A percentile compares a stretch with the other conserved stretches of the same genome.
Evolutionary conservation across 106 monocot species (phyloP).

Genomic region (Agapanthus africanus): DNA sequence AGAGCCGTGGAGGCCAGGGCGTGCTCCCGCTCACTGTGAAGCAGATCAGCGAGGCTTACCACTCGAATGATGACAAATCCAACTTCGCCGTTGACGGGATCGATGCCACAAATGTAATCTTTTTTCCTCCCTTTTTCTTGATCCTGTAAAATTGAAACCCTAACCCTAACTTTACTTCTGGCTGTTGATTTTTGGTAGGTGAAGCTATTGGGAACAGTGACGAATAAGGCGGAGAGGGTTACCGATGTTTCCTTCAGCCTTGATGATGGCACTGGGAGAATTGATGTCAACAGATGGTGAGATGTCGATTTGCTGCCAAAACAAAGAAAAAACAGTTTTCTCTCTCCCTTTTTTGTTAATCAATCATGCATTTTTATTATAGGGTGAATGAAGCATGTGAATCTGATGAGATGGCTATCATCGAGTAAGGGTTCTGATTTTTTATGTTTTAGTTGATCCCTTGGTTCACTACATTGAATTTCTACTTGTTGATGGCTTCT

Average conservation of each 20-base stretch:
- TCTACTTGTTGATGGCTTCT: not conserved
- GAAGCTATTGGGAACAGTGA: conserved; percentile 66
- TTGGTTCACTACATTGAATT: not conserved
- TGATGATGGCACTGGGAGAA: conserved; percentile 85
- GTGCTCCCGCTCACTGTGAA: conserved; percentile 75
- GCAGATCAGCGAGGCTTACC: conserved; percentile 70
- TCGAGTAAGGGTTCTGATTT: conserved; percentile 41
- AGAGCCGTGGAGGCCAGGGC: conserved; percentile 51
- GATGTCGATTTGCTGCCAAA: too few species aligned
- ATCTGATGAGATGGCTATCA: conserved; percentile 65
- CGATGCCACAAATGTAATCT: conserved; percentile 53
- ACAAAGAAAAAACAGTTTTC: too few species aligned
- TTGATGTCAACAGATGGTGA: conserved; percentile 82
- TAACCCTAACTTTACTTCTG: not conserved
- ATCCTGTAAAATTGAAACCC: not conserved
- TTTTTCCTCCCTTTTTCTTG: not conserved
- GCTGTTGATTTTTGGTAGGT: conserved; percentile 29
- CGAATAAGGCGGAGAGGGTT: conserved; percentile 63
- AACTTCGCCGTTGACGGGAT: conserved; percentile 62
- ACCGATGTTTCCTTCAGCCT: conserved; percentile 77
- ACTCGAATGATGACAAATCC: conserved; percentile 63
- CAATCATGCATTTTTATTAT: conserved; percentile 3
- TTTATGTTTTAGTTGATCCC: not conserved
- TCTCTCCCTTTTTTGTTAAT: not conserved
- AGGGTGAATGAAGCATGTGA: conserved; percentile 85